Percentiles rank a stretch among this genome's conserved stretches.
phyloP scores from a whole-genome alignment of 2,329 filamentous ascomycete genomes.

The Fusarium cicatricum region DNA sequence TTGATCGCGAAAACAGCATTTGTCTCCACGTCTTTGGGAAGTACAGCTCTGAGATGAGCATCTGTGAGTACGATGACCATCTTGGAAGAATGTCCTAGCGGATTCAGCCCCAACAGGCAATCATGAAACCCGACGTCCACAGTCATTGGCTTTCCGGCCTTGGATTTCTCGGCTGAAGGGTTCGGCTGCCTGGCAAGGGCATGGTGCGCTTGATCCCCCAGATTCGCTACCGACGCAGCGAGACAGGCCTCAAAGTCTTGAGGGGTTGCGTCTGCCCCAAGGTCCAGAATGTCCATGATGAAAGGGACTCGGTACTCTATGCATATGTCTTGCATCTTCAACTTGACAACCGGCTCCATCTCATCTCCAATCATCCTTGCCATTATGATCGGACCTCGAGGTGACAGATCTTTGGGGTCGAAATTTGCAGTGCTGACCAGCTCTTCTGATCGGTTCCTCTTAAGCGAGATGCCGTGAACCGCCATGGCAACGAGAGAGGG shows the following conservation, averaged over 20 bases:
- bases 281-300: constrained; percentile 78
- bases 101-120: constrained; percentile 85
- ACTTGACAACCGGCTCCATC: constrained; percentile 87
- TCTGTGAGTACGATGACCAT: constrained; percentile 81
- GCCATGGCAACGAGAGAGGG: constrained; percentile 85
- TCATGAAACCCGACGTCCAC: constrained; percentile 81
- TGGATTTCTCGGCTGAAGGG: constrained; percentile 39
- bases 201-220: constrained; percentile 70
- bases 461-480: constrained; percentile 67
- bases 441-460: constrained; percentile 73
- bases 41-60: constrained; percentile 71
- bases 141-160: constrained; percentile 64
- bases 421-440: constrained; percentile 66
- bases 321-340: constrained; percentile 84
- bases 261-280: constrained; percentile 71
- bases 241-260: constrained; percentile 80
- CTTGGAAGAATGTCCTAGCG: constrained; percentile 77
- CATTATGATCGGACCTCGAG: constrained; percentile 71
- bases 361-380: constrained; percentile 92
- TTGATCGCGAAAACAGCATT: constrained; percentile 73
- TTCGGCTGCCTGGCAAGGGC: constrained; percentile 48
- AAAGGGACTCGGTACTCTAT: constrained; percentile 91
- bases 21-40: constrained; percentile 72
- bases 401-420: constrained; percentile 40
- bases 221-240: constrained; percentile 79